phyloP scores from a whole-genome alignment of 2,329 filamentous ascomycete genomes.

The Aspergillus pseudoterreus region DNA sequence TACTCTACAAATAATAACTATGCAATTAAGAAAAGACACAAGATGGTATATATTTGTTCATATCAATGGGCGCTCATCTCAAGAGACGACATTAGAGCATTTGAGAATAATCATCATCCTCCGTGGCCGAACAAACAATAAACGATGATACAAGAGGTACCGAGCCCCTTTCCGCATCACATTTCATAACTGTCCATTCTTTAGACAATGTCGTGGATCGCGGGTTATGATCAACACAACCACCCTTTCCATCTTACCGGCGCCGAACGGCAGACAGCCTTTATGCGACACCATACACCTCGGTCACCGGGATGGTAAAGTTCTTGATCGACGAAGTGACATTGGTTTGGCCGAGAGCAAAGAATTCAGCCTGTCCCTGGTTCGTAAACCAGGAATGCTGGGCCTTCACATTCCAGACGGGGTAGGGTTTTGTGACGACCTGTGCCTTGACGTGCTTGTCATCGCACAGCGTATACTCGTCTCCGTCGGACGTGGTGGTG shows the following conservation, averaged over 20 bases:
- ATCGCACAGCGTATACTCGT: conserved; percentile 21
- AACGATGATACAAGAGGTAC: conserved; percentile 2
- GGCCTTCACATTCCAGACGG: conserved; percentile 25
- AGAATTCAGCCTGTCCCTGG: conserved; percentile 14
- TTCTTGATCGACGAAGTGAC: conserved; percentile 15
- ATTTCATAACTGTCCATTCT: background rate
- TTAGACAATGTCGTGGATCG: background rate
- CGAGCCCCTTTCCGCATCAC: background rate
- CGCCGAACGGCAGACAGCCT: no score
- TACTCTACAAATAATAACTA: no score
- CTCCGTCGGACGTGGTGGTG: conserved; percentile 9
- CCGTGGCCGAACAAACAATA: background rate
- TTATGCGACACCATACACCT: conserved; percentile 27
- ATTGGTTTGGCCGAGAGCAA: conserved; percentile 19
- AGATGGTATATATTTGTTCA: no score
- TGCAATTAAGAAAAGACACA: no score
- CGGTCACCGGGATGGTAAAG: conserved; percentile 21
- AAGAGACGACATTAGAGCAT: no score
- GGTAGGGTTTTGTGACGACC: conserved; percentile 15
- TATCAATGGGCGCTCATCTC: no score
- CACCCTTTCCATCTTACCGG: background rate
- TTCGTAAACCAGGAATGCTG: conserved; percentile 23
- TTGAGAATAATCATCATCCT: no score
- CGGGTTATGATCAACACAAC: background rate
- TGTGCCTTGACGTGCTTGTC: conserved; percentile 21